Evolutionary conservation across 2,329 filamentous ascomycete species (phyloP).

Genomic region (Fusarium ambrosium): DNA sequence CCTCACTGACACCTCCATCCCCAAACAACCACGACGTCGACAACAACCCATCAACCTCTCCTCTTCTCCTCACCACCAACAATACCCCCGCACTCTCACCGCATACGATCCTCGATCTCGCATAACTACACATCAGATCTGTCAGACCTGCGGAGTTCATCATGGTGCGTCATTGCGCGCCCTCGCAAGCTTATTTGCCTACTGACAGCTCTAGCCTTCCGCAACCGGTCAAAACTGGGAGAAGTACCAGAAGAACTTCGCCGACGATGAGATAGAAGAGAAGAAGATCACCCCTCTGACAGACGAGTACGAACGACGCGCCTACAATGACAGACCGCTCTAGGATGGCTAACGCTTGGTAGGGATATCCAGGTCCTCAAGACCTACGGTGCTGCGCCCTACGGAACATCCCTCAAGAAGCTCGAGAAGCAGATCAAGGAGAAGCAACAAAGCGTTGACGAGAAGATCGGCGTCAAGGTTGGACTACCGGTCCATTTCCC

Average conservation of each 20-base stretch:
- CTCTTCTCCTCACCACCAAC: slow-evolving; percentile 17
- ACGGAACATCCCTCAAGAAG: slow-evolving; percentile 93
- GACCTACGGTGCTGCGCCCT: slow-evolving; percentile 97
- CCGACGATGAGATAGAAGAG: slow-evolving; percentile 96
- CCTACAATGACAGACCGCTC: not conserved
- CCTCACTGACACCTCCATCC: slow-evolving; percentile 51
- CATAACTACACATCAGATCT: slow-evolving; percentile 1
- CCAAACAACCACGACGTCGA: slow-evolving; percentile 45
- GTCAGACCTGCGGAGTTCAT: slow-evolving; percentile 51
- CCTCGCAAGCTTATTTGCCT: slow-evolving; percentile 19
- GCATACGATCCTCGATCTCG: not conserved
- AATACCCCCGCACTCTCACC: not conserved
- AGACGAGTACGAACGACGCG: slow-evolving; percentile 80
- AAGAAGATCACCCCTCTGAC: slow-evolving; percentile 99
- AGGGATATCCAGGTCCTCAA: slow-evolving; percentile 99
- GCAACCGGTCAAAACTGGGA: slow-evolving; percentile 96
- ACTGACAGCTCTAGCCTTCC: slow-evolving; percentile 77
- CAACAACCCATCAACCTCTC: slow-evolving; percentile 26
- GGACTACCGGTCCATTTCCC: slow-evolving; percentile 35
- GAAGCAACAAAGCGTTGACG: slow-evolving; percentile 96
- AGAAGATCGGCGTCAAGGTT: slow-evolving; percentile 94
- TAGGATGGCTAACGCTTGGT: slow-evolving; percentile 43
- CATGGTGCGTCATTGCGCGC: slow-evolving; percentile 55
- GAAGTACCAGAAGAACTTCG: slow-evolving; percentile 98
- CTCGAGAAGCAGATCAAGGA: slow-evolving; percentile 99